Evolutionary conservation across 805 yeast genomes (phyloP).

Genomic region (Vanderwaltozyma yarrowii): DNA sequence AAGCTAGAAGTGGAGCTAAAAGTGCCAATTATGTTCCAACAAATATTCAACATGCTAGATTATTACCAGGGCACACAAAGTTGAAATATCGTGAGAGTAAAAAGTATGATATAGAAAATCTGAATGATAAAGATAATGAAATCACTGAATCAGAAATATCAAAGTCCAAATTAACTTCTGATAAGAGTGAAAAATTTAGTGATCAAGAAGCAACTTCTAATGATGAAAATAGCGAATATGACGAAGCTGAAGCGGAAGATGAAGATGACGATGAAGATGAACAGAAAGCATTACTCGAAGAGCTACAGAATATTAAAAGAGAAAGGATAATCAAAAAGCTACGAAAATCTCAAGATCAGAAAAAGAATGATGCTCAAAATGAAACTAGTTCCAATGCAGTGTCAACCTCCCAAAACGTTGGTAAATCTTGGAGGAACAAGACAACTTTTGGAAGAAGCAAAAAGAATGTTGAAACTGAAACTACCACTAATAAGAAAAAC

Average conservation of each 20-base stretch:
- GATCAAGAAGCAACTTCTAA: conserved; percentile 4
- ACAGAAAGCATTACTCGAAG: conserved; percentile 35
- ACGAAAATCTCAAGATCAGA: not conserved
- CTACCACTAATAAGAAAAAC: conserved; percentile 16
- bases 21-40: conserved; percentile 32
- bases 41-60: conserved; percentile 41
- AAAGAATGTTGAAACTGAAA: no score
- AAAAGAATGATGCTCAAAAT: no score
- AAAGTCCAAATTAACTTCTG: no score
- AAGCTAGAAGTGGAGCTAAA: conserved; percentile 46
- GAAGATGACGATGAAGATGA: conserved; percentile 30
- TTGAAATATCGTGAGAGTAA: conserved; percentile 28
- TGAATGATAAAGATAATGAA: conserved; percentile 4
- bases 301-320: conserved; percentile 31
- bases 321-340: conserved; percentile 25
- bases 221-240: conserved; percentile 20
- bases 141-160: conserved; percentile 30
- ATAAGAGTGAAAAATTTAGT: conserved; percentile 5
- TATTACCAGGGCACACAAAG: conserved; percentile 44
- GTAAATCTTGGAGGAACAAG: conserved; percentile 16
- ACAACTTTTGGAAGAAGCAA: conserved; percentile 19
- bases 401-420: not conserved
- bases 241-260: conserved; percentile 30
- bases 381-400: not conserved
- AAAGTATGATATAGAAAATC: not conserved